These are phyloP conservation scores for Sesbania bispinosa DNA, from an alignment of 306 rosid genomes.

Conservation along the genomic window DNA sequence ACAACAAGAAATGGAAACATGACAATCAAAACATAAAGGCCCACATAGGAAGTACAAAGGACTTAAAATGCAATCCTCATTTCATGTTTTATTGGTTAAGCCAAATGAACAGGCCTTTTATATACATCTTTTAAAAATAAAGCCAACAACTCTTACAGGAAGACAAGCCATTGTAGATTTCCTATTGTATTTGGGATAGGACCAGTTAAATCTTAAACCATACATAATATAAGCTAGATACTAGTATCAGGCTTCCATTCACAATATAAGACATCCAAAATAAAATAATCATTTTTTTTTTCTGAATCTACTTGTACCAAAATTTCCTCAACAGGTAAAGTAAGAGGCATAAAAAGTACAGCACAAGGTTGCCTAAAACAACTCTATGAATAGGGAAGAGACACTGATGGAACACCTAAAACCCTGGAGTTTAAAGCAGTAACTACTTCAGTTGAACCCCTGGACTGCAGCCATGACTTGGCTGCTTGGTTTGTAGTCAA, in stretches of 20 bases:
- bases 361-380: conserved; percentile 25
- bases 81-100: neutral
- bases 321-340: conserved; percentile 30
- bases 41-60: conserved; percentile 7
- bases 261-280: no score
- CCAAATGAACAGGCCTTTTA: neutral
- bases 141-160: conserved; percentile 47
- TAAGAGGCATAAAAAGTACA: conserved; percentile 7
- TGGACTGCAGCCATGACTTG: conserved; percentile 71
- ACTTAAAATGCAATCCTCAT: neutral
- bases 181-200: conserved; percentile 62
- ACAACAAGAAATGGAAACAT: neutral
- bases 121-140: neutral
- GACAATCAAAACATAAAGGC: neutral
- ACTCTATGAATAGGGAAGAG: conserved; percentile 10
- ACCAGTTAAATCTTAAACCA: conserved; percentile 64
- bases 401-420: conserved; percentile 2
- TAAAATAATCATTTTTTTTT: no score
- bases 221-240: no score
- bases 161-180: conserved; percentile 41
- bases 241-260: no score
- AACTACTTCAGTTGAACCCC: conserved; percentile 41
- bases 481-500: conserved; percentile 67
- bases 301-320: conserved; percentile 30
- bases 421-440: conserved; percentile 11